phyloP scores from a whole-genome alignment of 2,329 filamentous ascomycete species.

The Metarhizium sp. region DNA sequence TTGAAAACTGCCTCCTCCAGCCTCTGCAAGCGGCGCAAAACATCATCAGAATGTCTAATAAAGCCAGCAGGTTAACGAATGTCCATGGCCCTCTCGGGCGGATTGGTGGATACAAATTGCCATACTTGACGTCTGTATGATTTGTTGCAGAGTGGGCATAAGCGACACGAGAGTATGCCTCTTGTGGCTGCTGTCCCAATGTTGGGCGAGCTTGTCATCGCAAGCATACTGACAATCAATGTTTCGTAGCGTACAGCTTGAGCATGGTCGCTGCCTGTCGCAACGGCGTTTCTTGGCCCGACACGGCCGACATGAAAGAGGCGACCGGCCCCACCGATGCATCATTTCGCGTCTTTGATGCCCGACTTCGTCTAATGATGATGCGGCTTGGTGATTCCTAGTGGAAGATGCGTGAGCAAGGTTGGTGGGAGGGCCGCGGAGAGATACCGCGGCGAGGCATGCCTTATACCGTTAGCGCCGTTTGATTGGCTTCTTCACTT shows the following conservation, averaged over 20 bases:
- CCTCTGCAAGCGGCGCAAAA: slow-evolving; percentile 2
- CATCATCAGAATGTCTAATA: slow-evolving; percentile 9
- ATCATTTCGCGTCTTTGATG: not conserved
- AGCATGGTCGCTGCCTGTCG: slow-evolving; percentile 7
- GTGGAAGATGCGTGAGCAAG: too few relatives aligned
- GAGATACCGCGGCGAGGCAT: not conserved
- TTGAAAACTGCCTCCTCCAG: slow-evolving; percentile 4
- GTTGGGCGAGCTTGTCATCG: not conserved
- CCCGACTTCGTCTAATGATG: not conserved
- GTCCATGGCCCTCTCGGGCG: not conserved
- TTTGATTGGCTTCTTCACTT: not conserved
- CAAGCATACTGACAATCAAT: slow-evolving; percentile 13
- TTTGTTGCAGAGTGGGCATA: not conserved
- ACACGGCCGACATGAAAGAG: slow-evolving; percentile 5
- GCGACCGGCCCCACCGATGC: slow-evolving; percentile 4
- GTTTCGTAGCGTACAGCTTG: slow-evolving; percentile 9
- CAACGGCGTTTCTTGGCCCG: slow-evolving; percentile 8
- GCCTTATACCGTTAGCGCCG: too few relatives aligned
- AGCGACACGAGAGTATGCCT: not conserved
- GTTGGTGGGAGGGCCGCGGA: not conserved
- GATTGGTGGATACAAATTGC: not conserved
- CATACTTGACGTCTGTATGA: not conserved
- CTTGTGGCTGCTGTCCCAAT: not conserved
- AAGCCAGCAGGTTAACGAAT: not conserved
- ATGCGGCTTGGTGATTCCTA: too few relatives aligned